phyloP scores from a whole-genome alignment of 179 eudicot species.

The Amaranthus tricolor region DNA sequence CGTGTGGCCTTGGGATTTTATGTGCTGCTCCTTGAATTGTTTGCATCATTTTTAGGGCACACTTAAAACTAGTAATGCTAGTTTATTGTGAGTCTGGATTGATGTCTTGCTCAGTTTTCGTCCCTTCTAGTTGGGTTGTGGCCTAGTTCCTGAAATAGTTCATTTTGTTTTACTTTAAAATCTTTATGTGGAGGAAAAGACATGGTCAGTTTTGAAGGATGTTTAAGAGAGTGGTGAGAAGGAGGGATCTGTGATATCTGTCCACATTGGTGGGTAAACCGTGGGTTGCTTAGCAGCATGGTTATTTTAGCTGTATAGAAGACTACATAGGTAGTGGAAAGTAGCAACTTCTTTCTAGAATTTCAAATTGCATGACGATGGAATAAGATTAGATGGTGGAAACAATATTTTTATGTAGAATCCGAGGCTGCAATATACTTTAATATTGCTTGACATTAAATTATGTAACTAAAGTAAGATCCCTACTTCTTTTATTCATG shows the following conservation, averaged over 20 bases:
- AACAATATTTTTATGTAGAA: too few species aligned
- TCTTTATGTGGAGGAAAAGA: background rate
- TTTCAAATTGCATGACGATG: background rate
- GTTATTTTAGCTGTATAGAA: background rate
- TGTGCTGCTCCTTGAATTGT: background rate
- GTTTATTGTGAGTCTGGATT: background rate
- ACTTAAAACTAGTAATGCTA: slow-evolving; percentile 2
- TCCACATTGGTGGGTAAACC: background rate
- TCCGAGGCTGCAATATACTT: background rate
- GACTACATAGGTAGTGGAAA: background rate
- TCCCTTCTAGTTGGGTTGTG: background rate
- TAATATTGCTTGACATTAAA: too few species aligned
- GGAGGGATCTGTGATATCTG: background rate
- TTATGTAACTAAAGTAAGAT: background rate
- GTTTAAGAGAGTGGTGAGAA: background rate
- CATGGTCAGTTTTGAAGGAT: background rate
- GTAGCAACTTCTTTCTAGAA: background rate
- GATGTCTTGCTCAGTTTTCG: background rate
- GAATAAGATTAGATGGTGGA: background rate
- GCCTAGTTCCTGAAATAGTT: background rate
- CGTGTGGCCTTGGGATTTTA: background rate
- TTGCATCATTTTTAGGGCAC: background rate
- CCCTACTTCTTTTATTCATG: background rate
- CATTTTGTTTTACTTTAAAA: background rate
- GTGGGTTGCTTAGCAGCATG: background rate